Base-by-base conservation (phyloP, 2,329 filamentous ascomycete genomes). In the Grosmannia penicillata region DNA sequence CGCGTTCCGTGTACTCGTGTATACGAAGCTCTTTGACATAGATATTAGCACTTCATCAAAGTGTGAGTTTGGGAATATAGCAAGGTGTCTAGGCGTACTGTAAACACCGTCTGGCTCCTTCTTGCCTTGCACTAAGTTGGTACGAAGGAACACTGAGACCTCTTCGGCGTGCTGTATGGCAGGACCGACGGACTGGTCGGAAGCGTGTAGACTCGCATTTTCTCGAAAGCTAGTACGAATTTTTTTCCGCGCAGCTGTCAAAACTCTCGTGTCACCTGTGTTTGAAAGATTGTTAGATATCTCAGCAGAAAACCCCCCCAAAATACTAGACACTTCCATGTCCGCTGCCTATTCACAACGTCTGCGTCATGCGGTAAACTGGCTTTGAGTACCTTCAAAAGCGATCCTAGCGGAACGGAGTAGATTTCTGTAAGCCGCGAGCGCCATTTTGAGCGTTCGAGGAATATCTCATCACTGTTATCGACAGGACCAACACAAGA, bases 91-190 rank as follows among this genome's bases (percentile, higher is more conserved):
- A 28, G 4, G 65, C 77, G 41, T 62, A 83, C 80, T 72, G 49
- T 77, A 84, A 31, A 41, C 36, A 8, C 56, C 65, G 40, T 72
- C 58, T 1, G 62, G 55, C 40, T 65, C 64, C 40, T 58, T 53
- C 48, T 70, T 62, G 7, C 89, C 91, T 56, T 98, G 91, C 4
- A 98, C 87, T 4, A 98, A 66, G 51, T 96, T 96, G 54, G 83
- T 68, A 47, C 75, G 66, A 44, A 98, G 55, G 40, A 96, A 78
- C 45, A 70, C 69, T 3, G 89, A 83, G 4, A 96, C 77, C 29
- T 91, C 83, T 44, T 87, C 66, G 8, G 87, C 91, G 51, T 93
- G 78, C 47, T 77, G 63, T 43, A 98, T 75, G 9, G 77, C 75
- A 40, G 75, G 68, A 13, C 65, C 60, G 1, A 73, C 65, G 41